Evolutionary conservation across 2,329 filamentous ascomycete genomes (phyloP).

Genomic region (Trichophyton schoenleinii): DNA sequence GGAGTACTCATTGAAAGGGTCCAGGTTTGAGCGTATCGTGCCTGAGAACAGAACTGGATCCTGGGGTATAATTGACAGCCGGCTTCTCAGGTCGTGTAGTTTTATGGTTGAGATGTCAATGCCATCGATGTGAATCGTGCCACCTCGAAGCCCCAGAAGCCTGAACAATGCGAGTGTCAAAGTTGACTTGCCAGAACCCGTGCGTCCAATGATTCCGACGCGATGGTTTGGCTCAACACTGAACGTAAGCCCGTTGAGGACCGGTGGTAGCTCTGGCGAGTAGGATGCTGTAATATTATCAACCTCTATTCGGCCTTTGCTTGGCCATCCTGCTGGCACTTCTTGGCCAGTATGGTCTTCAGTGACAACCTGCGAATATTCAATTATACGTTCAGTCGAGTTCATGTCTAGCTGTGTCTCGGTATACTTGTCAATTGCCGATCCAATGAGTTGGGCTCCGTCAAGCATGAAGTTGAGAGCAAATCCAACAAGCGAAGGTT

Average conservation of each 20-base stretch:
- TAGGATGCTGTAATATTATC: slow-evolving; percentile 90
- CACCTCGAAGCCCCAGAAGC: slow-evolving; percentile 75
- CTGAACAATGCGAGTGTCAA: slow-evolving; percentile 90
- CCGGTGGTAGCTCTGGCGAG: slow-evolving; percentile 73
- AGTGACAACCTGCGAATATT: background rate
- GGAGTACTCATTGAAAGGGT: slow-evolving; percentile 86
- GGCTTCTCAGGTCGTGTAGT: slow-evolving; percentile 69
- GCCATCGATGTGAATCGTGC: slow-evolving; percentile 48
- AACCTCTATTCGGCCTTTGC: slow-evolving; percentile 29
- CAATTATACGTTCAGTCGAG: slow-evolving; percentile 2
- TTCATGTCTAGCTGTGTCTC: slow-evolving; percentile 4
- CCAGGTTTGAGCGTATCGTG: slow-evolving; percentile 83
- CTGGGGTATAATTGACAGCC: slow-evolving; percentile 92
- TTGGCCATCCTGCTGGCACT: slow-evolving; percentile 2
- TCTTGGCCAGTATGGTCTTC: background rate
- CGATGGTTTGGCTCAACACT: slow-evolving; percentile 77
- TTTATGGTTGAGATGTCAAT: slow-evolving; percentile 84
- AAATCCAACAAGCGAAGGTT: slow-evolving; percentile 5
- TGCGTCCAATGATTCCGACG: slow-evolving; percentile 88
- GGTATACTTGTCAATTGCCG: background rate
- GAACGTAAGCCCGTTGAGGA: slow-evolving; percentile 84
- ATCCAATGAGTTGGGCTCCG: background rate
- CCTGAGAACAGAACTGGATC: slow-evolving; percentile 93
- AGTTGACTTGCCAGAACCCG: slow-evolving; percentile 88
- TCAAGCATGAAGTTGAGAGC: slow-evolving; percentile 5